phyloP scores from a whole-genome alignment of 306 rosid genomes.

The Corylus heterophylla region DNA sequence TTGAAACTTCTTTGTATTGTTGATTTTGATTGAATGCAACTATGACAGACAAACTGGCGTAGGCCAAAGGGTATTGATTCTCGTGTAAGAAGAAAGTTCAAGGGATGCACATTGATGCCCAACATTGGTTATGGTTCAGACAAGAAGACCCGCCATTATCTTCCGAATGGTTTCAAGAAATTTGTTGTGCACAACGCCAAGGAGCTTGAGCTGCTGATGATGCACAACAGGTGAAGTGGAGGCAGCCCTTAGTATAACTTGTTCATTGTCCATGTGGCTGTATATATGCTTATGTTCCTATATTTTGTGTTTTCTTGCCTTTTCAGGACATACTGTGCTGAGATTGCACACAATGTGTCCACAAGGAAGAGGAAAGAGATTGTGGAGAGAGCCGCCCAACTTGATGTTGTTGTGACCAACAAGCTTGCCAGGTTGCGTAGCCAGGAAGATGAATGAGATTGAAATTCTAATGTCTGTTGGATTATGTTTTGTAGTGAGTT shows the following conservation, averaged over 20 bases:
- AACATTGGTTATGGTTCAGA: constrained; percentile 82
- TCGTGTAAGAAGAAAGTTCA: constrained; percentile 79
- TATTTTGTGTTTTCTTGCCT: neutral
- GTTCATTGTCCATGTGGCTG: neutral
- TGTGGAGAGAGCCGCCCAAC: constrained; percentile 84
- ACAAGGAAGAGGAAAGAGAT: constrained; percentile 79
- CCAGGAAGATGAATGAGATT: constrained; percentile 78
- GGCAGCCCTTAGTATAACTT: neutral
- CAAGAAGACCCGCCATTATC: constrained; percentile 80
- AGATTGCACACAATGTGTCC: constrained; percentile 79
- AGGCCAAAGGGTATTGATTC: constrained; percentile 91
- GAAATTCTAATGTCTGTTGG: neutral
- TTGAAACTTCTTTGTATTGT: neutral
- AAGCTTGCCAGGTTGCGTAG: constrained; percentile 84
- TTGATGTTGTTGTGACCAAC: constrained; percentile 87
- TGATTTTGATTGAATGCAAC: neutral
- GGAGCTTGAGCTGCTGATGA: constrained; percentile 69
- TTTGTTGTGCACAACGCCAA: constrained; percentile 70
- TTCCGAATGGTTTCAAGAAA: constrained; percentile 85
- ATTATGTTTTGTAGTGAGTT: constrained; percentile 27
- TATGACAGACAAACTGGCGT: constrained; percentile 63
- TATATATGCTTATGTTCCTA: neutral
- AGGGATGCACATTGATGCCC: constrained; percentile 78
- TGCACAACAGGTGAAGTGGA: constrained; percentile 66
- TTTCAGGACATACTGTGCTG: constrained; percentile 78